A percentile compares a stretch with the other conserved stretches of the same genome.
phyloP scores from a whole-genome alignment of 176 grass and related monocot genomes.

The Rhynchospora tenuis region DNA sequence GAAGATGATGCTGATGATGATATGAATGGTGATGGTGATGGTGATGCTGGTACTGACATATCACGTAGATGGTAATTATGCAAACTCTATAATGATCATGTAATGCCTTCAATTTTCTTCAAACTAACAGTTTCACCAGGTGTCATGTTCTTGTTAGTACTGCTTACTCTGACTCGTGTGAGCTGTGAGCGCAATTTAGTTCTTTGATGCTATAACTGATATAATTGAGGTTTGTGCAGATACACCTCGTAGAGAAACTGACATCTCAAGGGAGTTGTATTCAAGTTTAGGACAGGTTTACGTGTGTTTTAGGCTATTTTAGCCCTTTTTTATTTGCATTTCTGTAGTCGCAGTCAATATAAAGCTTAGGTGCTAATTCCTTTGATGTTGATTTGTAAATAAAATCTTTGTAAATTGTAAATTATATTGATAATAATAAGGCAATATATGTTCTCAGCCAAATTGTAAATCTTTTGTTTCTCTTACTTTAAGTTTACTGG shows the following conservation, averaged over 20 bases:
- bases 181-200: background rate
- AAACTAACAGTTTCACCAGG: background rate
- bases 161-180: background rate
- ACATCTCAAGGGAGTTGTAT: conserved; percentile 4
- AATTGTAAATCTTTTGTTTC: background rate
- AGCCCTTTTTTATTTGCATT: background rate
- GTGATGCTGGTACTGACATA: background rate
- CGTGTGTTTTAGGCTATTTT: background rate
- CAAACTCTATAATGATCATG: background rate
- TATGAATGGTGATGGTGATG: background rate
- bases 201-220: background rate
- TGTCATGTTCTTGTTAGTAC: background rate
- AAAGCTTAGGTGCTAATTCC: background rate
- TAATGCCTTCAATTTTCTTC: background rate
- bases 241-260: background rate
- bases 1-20: background rate
- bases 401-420: background rate
- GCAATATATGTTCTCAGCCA: background rate
- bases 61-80: background rate
- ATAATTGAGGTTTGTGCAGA: background rate
- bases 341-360: background rate
- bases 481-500: too few species aligned
- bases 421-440: background rate
- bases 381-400: conserved; percentile 13
- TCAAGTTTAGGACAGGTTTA: background rate